Evolutionary conservation across 352 stramenopile species (phyloP), one percentile per base, ranked within the genome.

Genomic region (Pythium utonaiense): DNA sequence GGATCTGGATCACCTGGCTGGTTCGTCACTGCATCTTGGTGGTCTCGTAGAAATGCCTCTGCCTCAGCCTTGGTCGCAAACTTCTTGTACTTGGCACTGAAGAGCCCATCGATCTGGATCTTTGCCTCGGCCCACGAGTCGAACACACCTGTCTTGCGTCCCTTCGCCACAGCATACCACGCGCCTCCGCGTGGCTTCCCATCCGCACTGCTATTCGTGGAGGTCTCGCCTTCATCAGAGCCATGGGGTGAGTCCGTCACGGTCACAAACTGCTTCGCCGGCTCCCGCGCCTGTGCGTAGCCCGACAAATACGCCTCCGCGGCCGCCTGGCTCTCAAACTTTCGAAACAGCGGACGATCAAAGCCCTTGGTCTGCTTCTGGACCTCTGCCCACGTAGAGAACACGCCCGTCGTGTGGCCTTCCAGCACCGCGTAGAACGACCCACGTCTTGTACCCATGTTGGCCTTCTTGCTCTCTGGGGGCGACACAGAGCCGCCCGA

Each of bases 101-200:
- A 71, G 17, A 86, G 48, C 4, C 78, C 77, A 6, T 86, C 70
- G 6, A 90, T 71, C 21, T 84, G 80, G 19, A 66, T 24, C 38
- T 86, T 84, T 14, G 67, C 72, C 16, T 90, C 80, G 0, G 63
- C 58, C 78, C 78, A 90, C 9, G 71, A 71, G 1, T 70, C 64
- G 57, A 81, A 90, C 21, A 90, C 77, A 6, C 76, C 80, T 6
- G 74, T 75, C 36, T 78, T 63, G 1, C 66, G 60, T 3, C 78
- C 80, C 50, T 75, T 83, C 0, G 77, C 78, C 4, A 90, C 76
- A 8, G 73, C 80, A 48, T 88, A 90, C 55, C 52, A 74, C 44
- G 53, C 64, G 19, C 40, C 22, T 10, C 16, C 22, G 3, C 42
- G 44, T 30, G 3, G 16, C 22, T 21, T 17, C 13, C 53, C 24